Evolutionary conservation across 805 yeast species (phyloP).

Genomic region (Saturnispora silvae): DNA sequence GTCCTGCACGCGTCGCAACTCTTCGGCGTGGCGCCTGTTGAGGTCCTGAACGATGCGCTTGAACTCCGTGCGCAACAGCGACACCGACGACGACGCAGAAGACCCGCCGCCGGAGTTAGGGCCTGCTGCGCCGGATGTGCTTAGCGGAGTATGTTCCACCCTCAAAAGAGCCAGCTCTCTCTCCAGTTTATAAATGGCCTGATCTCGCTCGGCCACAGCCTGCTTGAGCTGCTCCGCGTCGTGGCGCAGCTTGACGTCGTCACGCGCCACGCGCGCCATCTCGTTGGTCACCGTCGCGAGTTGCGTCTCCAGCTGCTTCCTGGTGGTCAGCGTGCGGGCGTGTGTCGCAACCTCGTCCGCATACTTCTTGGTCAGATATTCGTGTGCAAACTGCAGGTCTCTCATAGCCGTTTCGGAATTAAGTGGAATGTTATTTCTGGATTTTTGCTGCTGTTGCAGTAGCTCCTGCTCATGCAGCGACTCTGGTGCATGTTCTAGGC

Average conservation of each 20-base stretch:
- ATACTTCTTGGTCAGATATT: slow-evolving; percentile 54
- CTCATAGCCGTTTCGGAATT: slow-evolving; percentile 37
- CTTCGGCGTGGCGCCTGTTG: slow-evolving; percentile 50
- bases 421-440: neutral
- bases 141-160: neutral
- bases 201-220: slow-evolving; percentile 3
- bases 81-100: slow-evolving; percentile 21
- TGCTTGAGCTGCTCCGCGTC: neutral
- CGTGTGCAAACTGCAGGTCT: slow-evolving; percentile 64
- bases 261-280: slow-evolving; percentile 13
- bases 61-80: slow-evolving; percentile 58
- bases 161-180: slow-evolving; percentile 2
- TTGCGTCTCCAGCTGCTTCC: slow-evolving; percentile 33
- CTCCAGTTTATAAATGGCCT: slow-evolving; percentile 1
- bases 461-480: no score
- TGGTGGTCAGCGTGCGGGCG: slow-evolving; percentile 38
- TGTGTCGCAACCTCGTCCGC: slow-evolving; percentile 55
- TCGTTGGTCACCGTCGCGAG: slow-evolving; percentile 25
- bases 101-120: neutral
- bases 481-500: neutral
- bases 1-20: slow-evolving; percentile 28
- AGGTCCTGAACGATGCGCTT: slow-evolving; percentile 52
- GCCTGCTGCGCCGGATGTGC: no score
- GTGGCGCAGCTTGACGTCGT: neutral
- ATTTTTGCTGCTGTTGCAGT: neutral